Conservation (phyloP, 1,284 basidiomycete genomes). For the Cystobasidiaceae sp. region DNA sequence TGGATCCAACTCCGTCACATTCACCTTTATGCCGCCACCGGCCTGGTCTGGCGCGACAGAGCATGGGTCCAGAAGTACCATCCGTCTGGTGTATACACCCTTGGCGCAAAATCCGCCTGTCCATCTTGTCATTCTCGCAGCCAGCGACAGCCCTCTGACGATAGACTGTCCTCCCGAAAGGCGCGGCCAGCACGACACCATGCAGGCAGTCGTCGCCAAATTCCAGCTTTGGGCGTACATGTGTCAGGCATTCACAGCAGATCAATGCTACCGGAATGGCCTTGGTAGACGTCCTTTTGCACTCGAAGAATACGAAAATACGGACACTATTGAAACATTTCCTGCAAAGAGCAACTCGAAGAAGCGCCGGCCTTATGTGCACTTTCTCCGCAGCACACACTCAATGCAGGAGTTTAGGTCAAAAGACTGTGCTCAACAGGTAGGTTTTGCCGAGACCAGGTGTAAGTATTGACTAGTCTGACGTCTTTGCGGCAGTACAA, state of each 20-base stretch:
- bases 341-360: background rate
- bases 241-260: slow-evolving; percentile 29
- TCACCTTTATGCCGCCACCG: slow-evolving; percentile 4
- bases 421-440: slow-evolving; percentile 23
- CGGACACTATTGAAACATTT: slow-evolving; percentile 20
- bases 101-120: slow-evolving; percentile 18
- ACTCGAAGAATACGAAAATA: slow-evolving; percentile 19
- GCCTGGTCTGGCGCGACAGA: background rate
- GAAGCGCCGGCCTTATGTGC: slow-evolving; percentile 14
- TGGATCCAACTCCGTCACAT: background rate
- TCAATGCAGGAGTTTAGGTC: slow-evolving; percentile 14
- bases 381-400: slow-evolving; percentile 21
- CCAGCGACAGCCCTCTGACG: slow-evolving; percentile 22
- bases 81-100: slow-evolving; percentile 3
- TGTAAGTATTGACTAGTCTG: background rate
- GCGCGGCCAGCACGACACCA: slow-evolving; percentile 12
- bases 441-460: background rate
- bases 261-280: slow-evolving; percentile 10
- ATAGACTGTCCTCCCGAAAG: slow-evolving; percentile 30
- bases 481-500: background rate
- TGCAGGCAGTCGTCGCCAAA: slow-evolving; percentile 21
- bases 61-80: background rate
- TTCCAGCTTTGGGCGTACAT: slow-evolving; percentile 30
- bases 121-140: slow-evolving; percentile 28
- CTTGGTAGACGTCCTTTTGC: slow-evolving; percentile 21